Conservation (phyloP, 1,284 basidiomycete genomes). For the Moniliella sp. region DNA sequence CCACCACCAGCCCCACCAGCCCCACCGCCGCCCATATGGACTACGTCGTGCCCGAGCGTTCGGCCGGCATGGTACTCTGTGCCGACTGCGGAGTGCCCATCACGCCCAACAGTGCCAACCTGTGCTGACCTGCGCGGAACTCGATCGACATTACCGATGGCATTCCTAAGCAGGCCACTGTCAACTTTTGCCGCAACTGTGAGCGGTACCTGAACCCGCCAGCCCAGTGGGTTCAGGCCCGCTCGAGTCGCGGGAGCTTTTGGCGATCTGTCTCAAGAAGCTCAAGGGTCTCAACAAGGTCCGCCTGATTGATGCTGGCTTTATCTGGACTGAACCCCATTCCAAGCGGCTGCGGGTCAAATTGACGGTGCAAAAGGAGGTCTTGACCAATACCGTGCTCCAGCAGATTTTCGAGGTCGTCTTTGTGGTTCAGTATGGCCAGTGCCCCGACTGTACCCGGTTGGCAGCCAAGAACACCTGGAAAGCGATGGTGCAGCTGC, state of each 20-base stretch:
- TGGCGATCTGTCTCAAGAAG: slow-evolving; percentile 57
- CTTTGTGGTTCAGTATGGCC: slow-evolving; percentile 79
- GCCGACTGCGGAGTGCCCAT: slow-evolving; percentile 58
- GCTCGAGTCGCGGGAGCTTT: slow-evolving; percentile 74
- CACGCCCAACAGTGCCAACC: slow-evolving; percentile 79
- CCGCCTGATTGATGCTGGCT: slow-evolving; percentile 81
- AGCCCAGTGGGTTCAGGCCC: slow-evolving; percentile 59
- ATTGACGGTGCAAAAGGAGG: slow-evolving; percentile 95
- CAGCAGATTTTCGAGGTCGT: slow-evolving; percentile 96
- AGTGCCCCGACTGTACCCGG: slow-evolving; percentile 78
- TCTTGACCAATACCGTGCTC: slow-evolving; percentile 76
- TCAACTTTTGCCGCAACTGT: slow-evolving; percentile 86
- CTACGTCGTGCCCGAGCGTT: too few species aligned
- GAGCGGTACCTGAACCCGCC: slow-evolving; percentile 87
- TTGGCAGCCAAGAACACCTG: slow-evolving; percentile 96
- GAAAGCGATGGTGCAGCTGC: slow-evolving; percentile 87
- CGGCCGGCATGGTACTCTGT: slow-evolving; percentile 35
- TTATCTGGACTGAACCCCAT: slow-evolving; percentile 98
- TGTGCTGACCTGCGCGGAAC: slow-evolving; percentile 74
- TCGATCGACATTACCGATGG: slow-evolving; percentile 90
- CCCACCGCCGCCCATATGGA: too few species aligned
- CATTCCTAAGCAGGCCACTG: slow-evolving; percentile 85
- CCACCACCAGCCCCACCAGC: too few species aligned
- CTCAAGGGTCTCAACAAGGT: slow-evolving; percentile 84
- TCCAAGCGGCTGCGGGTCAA: slow-evolving; percentile 78